Percentiles rank a stretch among this genome's conserved stretches.
phyloP scores from a whole-genome alignment of 768 basidiomycete genomes.

The Tylopilus sp. region DNA sequence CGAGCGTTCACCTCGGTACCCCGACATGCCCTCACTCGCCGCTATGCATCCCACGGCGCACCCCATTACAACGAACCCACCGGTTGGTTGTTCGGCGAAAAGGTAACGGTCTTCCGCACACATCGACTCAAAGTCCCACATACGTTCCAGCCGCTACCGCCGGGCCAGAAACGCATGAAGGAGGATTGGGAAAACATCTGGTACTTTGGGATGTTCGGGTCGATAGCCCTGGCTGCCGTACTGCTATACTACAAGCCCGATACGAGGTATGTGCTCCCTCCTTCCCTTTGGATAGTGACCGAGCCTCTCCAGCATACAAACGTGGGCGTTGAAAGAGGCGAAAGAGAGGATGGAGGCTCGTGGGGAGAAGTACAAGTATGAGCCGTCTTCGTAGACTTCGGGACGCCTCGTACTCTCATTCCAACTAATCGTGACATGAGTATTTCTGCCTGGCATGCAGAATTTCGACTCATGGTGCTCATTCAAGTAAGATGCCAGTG shows the following conservation, averaged over 20 bases:
- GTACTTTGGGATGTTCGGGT: conserved; percentile 90
- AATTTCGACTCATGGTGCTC: too few relatives aligned
- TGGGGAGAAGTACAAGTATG: conserved; percentile 87
- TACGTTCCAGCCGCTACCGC: conserved; percentile 57
- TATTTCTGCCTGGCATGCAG: too few relatives aligned
- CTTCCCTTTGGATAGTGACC: conserved; percentile 2
- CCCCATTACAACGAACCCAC: conserved; percentile 88
- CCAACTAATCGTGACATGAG: neutral
- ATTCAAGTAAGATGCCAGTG: neutral
- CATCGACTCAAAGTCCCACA: neutral
- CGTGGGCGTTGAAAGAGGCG: conserved; percentile 90
- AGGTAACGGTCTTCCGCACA: conserved; percentile 43
- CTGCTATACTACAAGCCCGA: conserved; percentile 91
- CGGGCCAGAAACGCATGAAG: conserved; percentile 81
- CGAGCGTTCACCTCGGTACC: conserved; percentile 32
- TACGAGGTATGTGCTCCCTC: conserved; percentile 61
- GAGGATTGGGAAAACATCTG: conserved; percentile 91
- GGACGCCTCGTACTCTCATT: conserved; percentile 2
- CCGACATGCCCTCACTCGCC: conserved; percentile 32
- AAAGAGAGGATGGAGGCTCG: conserved; percentile 88
- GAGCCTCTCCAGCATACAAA: conserved; percentile 63
- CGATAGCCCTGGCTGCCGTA: conserved; percentile 71
- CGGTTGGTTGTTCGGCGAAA: conserved; percentile 86
- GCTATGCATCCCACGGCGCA: conserved; percentile 70
- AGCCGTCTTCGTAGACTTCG: conserved; percentile 43